A percentile compares a stretch with the other conserved stretches of the same genome.
phyloP scores from a whole-genome alignment of 768 basidiomycete genomes.

The Tephrocybe sp. region DNA sequence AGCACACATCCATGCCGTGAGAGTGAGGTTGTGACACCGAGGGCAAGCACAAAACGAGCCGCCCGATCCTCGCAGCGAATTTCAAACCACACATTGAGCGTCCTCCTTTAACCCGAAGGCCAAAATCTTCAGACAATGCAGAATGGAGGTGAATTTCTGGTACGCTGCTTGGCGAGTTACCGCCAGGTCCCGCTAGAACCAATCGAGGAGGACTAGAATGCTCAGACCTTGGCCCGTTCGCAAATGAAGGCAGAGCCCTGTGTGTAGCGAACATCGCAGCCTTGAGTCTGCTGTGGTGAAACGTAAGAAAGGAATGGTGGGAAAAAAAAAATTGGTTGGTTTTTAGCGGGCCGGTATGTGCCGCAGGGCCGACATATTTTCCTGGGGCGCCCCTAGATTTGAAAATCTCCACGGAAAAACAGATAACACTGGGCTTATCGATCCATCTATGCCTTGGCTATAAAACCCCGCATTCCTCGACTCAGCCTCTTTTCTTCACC shows the following conservation, averaged over 20 bases:
- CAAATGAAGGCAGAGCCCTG: conserved; percentile 42
- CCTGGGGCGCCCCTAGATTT: background rate
- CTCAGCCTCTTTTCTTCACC: conserved; percentile 1
- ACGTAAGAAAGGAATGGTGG: background rate
- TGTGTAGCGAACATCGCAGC: conserved; percentile 70
- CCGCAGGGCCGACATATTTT: background rate
- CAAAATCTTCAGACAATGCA: conserved; percentile 42
- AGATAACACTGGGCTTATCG: conserved; percentile 18
- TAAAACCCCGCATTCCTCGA: conserved; percentile 1
- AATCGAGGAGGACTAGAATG: conserved; percentile 61
- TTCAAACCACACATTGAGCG: conserved; percentile 43
- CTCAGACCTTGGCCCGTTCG: conserved; percentile 89
- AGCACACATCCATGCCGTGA: conserved; percentile 18
- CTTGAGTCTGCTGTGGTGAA: conserved; percentile 42
- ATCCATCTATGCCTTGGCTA: conserved; percentile 8
- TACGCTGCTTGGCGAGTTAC: conserved; percentile 60
- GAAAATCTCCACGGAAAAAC: conserved; percentile 15
- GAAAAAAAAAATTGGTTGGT: background rate
- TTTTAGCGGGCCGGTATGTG: background rate
- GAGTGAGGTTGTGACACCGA: conserved; percentile 8
- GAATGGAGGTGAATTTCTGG: conserved; percentile 55
- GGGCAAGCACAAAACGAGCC: conserved; percentile 15
- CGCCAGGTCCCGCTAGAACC: conserved; percentile 63
- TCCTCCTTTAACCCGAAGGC: conserved; percentile 33
- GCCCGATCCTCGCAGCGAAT: conserved; percentile 60